Evolutionary conservation across 768 basidiomycete species (phyloP).

Genomic region (Leccinum disarticulatum): DNA sequence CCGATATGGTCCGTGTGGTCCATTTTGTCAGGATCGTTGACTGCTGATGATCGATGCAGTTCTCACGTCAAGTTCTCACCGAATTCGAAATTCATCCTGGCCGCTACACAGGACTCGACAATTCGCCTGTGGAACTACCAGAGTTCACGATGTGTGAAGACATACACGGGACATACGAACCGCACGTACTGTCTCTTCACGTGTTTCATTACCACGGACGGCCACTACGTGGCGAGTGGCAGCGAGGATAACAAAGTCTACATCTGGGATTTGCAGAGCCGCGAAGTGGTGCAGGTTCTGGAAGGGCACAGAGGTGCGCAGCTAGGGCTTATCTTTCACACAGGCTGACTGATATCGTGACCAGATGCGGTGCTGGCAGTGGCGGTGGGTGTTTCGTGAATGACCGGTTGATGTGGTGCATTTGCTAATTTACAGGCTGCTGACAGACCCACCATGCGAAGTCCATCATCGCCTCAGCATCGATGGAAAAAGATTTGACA

Average conservation of each 20-base stretch:
- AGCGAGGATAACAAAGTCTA: constrained; percentile 89
- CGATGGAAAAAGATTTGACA: constrained; percentile 84
- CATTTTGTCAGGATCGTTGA: background rate
- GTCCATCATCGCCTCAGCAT: constrained; percentile 81
- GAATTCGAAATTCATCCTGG: constrained; percentile 86
- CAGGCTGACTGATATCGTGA: constrained; percentile 1
- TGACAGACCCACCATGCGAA: constrained; percentile 72
- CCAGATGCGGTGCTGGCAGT: constrained; percentile 72
- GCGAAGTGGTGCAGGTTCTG: constrained; percentile 70
- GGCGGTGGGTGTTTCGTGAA: constrained; percentile 48
- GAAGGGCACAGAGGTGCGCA: constrained; percentile 77
- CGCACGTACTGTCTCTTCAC: constrained; percentile 79
- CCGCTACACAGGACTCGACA: constrained; percentile 91
- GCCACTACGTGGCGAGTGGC: constrained; percentile 79
- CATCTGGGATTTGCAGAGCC: constrained; percentile 86
- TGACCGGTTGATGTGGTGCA: background rate
- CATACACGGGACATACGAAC: constrained; percentile 84
- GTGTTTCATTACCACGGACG: constrained; percentile 57
- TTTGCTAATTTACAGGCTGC: background rate
- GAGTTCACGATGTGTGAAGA: constrained; percentile 88
- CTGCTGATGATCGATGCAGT: constrained; percentile 37
- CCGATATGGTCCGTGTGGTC: constrained; percentile 69
- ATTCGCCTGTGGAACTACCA: constrained; percentile 95
- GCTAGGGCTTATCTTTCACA: background rate
- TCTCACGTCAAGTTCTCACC: constrained; percentile 91